phyloP scores from a whole-genome alignment of 2,329 filamentous ascomycete genomes.

The Alternaria alternata region DNA sequence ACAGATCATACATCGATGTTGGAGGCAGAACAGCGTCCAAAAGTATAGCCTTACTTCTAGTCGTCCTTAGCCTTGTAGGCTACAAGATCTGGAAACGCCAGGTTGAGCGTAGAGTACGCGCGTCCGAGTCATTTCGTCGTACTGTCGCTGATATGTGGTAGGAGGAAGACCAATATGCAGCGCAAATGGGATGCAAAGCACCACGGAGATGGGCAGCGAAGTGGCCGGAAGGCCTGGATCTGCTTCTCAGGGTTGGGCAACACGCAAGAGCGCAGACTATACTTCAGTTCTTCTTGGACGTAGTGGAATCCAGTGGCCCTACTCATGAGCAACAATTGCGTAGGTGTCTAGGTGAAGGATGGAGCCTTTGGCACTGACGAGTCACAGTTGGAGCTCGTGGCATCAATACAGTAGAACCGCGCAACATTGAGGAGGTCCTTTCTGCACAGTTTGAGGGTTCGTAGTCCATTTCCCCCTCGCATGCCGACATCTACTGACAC shows the following conservation, averaged over 20 bases:
- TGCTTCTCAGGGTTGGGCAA: slow-evolving; percentile 21
- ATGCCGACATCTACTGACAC: not conserved
- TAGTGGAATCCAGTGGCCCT: slow-evolving; percentile 38
- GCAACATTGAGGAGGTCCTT: slow-evolving; percentile 27
- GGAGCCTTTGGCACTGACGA: not conserved
- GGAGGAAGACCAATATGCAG: slow-evolving; percentile 9
- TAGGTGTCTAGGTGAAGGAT: not conserved
- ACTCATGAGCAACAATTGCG: slow-evolving; percentile 20
- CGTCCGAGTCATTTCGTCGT: too few species aligned
- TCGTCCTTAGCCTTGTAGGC: not conserved
- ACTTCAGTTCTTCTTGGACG: slow-evolving; percentile 40
- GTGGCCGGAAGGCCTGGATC: slow-evolving; percentile 22
- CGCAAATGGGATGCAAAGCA: slow-evolving; percentile 10
- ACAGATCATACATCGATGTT: not conserved
- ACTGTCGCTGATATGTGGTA: not conserved
- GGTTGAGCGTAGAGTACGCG: not conserved
- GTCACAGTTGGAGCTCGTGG: slow-evolving; percentile 13
- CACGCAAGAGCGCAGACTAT: slow-evolving; percentile 9
- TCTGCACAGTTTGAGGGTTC: slow-evolving; percentile 22
- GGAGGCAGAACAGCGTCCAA: not conserved
- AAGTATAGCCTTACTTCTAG: not conserved
- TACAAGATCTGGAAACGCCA: slow-evolving; percentile 1
- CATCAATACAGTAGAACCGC: slow-evolving; percentile 24
- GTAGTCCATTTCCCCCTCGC: too few species aligned
- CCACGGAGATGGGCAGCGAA: slow-evolving; percentile 13